These are phyloP conservation scores for Phytopythium helicoides DNA, from an alignment of 352 stramenopile genomes.

Conservation along the genomic window DNA sequence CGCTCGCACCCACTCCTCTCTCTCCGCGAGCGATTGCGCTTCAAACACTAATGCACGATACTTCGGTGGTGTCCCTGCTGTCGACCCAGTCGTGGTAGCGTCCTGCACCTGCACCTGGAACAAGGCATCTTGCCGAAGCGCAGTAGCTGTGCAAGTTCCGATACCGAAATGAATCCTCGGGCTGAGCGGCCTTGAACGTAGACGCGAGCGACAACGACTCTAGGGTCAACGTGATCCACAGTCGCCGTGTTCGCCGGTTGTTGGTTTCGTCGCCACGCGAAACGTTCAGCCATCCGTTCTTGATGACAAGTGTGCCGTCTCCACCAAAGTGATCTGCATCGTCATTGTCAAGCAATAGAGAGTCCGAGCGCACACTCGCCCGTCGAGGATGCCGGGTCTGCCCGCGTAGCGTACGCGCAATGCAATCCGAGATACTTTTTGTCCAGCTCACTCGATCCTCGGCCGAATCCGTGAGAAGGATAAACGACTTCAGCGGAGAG, in stretches of 20 bases:
- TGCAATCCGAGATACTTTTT: conserved; percentile 55
- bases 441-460: conserved; percentile 67
- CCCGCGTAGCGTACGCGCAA: conserved; percentile 52
- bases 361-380: conserved; percentile 58
- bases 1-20: conserved; percentile 81
- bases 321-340: conserved; percentile 36
- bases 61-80: not conserved
- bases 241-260: conserved; percentile 30
- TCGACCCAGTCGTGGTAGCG: conserved; percentile 14
- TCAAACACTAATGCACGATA: conserved; percentile 56
- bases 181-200: conserved; percentile 62
- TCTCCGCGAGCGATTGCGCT: conserved; percentile 53
- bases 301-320: conserved; percentile 64
- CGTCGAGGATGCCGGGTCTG: conserved; percentile 41
- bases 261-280: conserved; percentile 30
- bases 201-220: conserved; percentile 64
- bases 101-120: conserved; percentile 54
- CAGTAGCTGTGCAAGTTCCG: conserved; percentile 48
- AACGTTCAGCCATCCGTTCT: conserved; percentile 85
- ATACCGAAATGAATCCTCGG: conserved; percentile 68
- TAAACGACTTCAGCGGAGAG: conserved; percentile 85
- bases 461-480: conserved; percentile 67
- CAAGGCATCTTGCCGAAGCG: conserved; percentile 46
- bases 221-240: conserved; percentile 82
- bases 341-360: conserved; percentile 65